Evolutionary conservation across 108 stramenopile species (phyloP).

Genomic region (Fragilaria crotonensis): DNA sequence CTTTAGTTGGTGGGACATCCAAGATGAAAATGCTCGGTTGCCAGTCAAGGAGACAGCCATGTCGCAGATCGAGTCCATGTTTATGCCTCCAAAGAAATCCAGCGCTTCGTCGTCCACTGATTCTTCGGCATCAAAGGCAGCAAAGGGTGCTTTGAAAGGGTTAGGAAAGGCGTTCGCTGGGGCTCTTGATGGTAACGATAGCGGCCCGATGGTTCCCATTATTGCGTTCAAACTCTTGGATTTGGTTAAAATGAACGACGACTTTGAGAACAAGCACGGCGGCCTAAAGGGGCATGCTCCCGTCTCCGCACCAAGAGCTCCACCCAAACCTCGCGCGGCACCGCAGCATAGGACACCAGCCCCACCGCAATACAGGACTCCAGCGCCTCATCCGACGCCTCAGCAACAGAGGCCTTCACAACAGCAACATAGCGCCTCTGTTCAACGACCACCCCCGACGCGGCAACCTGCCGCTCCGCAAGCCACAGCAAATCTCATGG

Average conservation of each 20-base stretch:
- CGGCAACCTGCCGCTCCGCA: not conserved
- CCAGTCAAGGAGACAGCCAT: conserved; percentile 63
- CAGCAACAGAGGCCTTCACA: conserved; percentile 9
- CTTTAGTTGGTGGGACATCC: conserved; percentile 87
- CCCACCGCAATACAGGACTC: not conserved
- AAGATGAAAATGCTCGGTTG: conserved; percentile 77
- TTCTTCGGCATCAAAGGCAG: conserved; percentile 47
- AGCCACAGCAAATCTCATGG: conserved; percentile 51
- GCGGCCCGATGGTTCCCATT: conserved; percentile 47
- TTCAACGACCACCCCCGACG: conserved; percentile 4
- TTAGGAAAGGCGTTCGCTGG: conserved; percentile 67
- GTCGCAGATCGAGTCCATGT: conserved; percentile 50
- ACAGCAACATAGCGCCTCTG: conserved; percentile 1
- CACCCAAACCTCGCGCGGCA: conserved; percentile 13
- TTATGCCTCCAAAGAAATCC: conserved; percentile 31
- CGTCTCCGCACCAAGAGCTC: conserved; percentile 12
- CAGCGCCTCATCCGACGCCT: conserved; percentile 1
- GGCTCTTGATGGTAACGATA: conserved; percentile 9
- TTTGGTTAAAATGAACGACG: conserved; percentile 48
- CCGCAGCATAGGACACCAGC: conserved; percentile 10
- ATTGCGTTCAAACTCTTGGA: conserved; percentile 82
- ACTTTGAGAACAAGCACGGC: conserved; percentile 26
- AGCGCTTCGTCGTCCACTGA: conserved; percentile 15
- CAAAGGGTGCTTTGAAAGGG: conserved; percentile 72
- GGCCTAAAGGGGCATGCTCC: conserved; percentile 18